Evolutionary conservation across 352 stramenopile species (phyloP).

Genomic region (Phytopythium chamaehyphon): DNA sequence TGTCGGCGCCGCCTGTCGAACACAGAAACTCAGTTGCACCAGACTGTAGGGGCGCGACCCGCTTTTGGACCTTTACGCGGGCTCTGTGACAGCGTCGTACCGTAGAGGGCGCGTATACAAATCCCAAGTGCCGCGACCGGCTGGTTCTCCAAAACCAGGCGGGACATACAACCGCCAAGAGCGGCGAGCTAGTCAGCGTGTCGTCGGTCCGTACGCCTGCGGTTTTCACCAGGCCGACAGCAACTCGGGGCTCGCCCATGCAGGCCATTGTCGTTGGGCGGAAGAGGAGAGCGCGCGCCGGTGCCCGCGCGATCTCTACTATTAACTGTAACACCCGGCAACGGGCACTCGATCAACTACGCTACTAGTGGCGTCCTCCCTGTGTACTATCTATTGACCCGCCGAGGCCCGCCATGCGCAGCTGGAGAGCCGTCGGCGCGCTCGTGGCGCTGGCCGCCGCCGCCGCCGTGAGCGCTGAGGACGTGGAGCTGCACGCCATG

Average conservation of each 20-base stretch:
- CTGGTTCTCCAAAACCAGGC: constrained; percentile 7
- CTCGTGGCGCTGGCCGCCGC: constrained; percentile 18
- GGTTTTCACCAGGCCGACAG: neutral
- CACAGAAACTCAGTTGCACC: no score
- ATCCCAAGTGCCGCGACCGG: neutral
- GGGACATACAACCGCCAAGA: neutral
- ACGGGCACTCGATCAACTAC: neutral
- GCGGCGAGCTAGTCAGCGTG: neutral
- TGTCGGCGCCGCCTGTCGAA: no score
- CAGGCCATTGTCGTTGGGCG: neutral
- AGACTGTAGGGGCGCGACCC: no score
- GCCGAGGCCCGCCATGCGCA: neutral
- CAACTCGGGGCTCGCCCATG: neutral
- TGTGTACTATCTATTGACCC: neutral
- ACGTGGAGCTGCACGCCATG: constrained; percentile 57
- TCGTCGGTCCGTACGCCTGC: no score
- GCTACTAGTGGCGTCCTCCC: neutral
- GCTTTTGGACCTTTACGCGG: no score
- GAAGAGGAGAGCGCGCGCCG: constrained; percentile 1
- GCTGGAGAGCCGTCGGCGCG: constrained; percentile 10
- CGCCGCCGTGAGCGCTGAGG: constrained; percentile 22
- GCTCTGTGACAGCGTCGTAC: no score
- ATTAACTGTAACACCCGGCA: neutral
- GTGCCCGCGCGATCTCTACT: neutral
- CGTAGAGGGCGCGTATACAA: constrained; percentile 2